These are phyloP conservation scores for Coniochaeta sp. DNA, from an alignment of 2,329 filamentous ascomycete genomes.

Conservation along the genomic window DNA sequence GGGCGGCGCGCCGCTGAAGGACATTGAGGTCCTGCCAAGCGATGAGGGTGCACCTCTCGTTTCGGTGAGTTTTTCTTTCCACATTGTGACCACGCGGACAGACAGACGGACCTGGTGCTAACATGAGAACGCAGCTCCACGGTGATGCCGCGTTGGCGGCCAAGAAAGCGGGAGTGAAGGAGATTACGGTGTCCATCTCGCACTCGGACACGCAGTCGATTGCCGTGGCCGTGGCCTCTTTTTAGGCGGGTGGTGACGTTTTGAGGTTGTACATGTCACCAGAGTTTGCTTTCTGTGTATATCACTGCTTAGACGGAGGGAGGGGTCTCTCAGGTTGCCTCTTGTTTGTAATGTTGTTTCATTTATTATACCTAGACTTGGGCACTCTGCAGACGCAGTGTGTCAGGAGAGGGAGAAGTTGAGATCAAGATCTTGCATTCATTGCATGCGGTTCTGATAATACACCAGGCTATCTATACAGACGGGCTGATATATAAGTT, in stretches of 20 bases:
- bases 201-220: constrained; percentile 93
- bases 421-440: neutral
- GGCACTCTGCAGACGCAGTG: neutral
- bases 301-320: neutral
- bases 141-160: constrained; percentile 79
- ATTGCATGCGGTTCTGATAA: neutral
- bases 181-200: constrained; percentile 87
- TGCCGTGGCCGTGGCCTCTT: constrained; percentile 81
- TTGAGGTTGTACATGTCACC: neutral
- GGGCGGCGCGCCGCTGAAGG: constrained; percentile 81
- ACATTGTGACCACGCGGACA: neutral
- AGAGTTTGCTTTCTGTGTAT: neutral
- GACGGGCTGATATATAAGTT: neutral
- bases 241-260: constrained; percentile 36
- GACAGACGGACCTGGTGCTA: constrained; percentile 21
- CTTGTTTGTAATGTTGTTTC: neutral
- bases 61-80: constrained; percentile 52
- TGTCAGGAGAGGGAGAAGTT: neutral
- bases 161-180: constrained; percentile 79
- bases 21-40: constrained; percentile 86
- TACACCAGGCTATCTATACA: neutral
- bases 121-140: constrained; percentile 57
- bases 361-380: neutral
- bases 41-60: constrained; percentile 78
- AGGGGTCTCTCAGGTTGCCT: neutral